Percentiles rank a stretch among this genome's conserved stretches.
These are phyloP conservation scores for Ascochyta clinopodiicola DNA, from an alignment of 2,329 filamentous ascomycete species.

Conservation along the genomic window DNA sequence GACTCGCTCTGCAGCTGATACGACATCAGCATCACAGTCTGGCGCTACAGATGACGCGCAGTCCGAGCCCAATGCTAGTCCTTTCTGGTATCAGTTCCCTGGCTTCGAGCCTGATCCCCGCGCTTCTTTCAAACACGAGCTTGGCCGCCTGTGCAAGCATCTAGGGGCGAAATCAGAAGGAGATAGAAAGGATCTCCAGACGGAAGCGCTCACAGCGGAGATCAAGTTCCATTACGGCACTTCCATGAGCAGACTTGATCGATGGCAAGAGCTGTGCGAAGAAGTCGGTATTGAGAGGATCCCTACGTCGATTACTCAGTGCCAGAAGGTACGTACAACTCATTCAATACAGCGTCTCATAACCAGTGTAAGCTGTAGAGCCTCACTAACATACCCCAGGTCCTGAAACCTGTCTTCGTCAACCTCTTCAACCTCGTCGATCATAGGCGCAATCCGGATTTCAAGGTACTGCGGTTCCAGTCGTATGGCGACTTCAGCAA, in stretches of 20 bases:
- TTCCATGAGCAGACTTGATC: constrained; percentile 21
- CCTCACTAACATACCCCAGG: constrained; percentile 18
- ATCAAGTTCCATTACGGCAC: constrained; percentile 29
- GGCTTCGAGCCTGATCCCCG: constrained; percentile 23
- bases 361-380: neutral
- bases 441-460: constrained; percentile 28
- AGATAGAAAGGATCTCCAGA: constrained; percentile 7
- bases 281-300: constrained; percentile 29
- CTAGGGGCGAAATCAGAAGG: neutral
- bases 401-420: constrained; percentile 27
- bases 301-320: constrained; percentile 31
- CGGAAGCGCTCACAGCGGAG: constrained; percentile 26
- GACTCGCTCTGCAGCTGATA: neutral
- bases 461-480: constrained; percentile 19
- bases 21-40: neutral
- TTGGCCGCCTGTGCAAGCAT: constrained; percentile 25
- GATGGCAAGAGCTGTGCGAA: constrained; percentile 36
- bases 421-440: constrained; percentile 36
- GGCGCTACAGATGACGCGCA: neutral
- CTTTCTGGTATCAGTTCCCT: constrained; percentile 26
- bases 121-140: constrained; percentile 28
- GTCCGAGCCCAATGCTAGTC: constrained; percentile 7
- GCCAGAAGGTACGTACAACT: constrained; percentile 20
- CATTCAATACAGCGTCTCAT: neutral
- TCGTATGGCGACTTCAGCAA: constrained; percentile 23